A percentile compares a stretch with the other conserved stretches of the same genome.
Conservation (phyloP, 73 alveolate genomes). For the Diophrys appendiculata region DNA sequence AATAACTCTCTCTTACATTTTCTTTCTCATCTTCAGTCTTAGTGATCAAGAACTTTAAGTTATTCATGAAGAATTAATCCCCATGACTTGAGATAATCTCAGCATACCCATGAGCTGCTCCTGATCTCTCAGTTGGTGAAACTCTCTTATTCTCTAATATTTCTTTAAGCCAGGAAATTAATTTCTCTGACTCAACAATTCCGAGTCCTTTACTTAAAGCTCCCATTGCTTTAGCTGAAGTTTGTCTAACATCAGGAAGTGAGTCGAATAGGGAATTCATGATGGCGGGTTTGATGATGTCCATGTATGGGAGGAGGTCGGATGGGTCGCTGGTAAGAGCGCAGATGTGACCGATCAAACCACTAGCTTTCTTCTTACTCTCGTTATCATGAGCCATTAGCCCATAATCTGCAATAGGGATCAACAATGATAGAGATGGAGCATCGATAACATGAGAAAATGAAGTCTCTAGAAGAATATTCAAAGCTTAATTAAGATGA, state of each 20-base stretch:
- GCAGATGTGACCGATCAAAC: slow-evolving; percentile 77
- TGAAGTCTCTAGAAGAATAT: slow-evolving; percentile 71
- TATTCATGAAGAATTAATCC: slow-evolving; percentile 53
- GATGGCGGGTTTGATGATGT: slow-evolving; percentile 66
- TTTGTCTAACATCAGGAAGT: slow-evolving; percentile 78
- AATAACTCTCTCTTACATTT: slow-evolving; percentile 64
- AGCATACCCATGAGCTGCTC: slow-evolving; percentile 83
- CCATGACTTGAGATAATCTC: slow-evolving; percentile 70
- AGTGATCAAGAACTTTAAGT: slow-evolving; percentile 23
- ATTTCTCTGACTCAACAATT: slow-evolving; percentile 47
- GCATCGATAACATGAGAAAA: slow-evolving; percentile 80
- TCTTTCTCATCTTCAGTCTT: slow-evolving; percentile 29
- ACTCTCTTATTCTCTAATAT: slow-evolving; percentile 37
- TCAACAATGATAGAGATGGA: slow-evolving; percentile 69
- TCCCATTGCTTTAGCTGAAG: slow-evolving; percentile 76
- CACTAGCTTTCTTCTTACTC: slow-evolving; percentile 65
- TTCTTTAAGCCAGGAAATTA: slow-evolving; percentile 55
- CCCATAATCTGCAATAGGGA: slow-evolving; percentile 75
- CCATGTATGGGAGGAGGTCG: slow-evolving; percentile 74
- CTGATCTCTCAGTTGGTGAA: slow-evolving; percentile 59
- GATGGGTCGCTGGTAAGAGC: slow-evolving; percentile 70
- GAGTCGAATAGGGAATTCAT: slow-evolving; percentile 74
- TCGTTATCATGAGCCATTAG: slow-evolving; percentile 69
- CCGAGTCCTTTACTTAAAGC: slow-evolving; percentile 70
- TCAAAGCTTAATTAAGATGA: slow-evolving; percentile 60